Base-by-base conservation (phyloP, 768 basidiomycete species). In the Termitomyces sp. region DNA sequence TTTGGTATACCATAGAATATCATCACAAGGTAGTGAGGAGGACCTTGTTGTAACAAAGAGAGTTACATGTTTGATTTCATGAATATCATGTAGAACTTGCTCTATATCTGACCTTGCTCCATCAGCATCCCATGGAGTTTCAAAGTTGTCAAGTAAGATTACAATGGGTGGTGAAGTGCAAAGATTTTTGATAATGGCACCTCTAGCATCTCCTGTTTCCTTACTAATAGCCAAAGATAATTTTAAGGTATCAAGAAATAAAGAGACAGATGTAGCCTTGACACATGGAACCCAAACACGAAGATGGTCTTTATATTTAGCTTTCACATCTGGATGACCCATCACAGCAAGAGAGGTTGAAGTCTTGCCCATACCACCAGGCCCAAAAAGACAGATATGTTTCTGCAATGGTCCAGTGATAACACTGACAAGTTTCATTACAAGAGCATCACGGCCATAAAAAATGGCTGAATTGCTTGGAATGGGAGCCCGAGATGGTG, bases 141-240 rank as follows among this genome's bases (percentile, higher is more conserved):
- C 76, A 53, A 77, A 74, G 51, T 77, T 73, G 50, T 77, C 75
- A 10, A 77, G 63, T 16, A 76, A 54, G 20, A 77, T 8, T 2
- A 55, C 20, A 24, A 55, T 47, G 2, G 46, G 55, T 16, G 55
- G 36, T 31, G 55, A 55, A 24, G 46, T 5, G 13, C 31, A 29
- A 6, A 55, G 55, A 10, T 5, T 37, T 13, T 36, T 9, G 7
- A 47, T 18, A 16, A 55, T 41, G 13, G 20, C 36, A 20, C 34
- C 20, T 14, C 42, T 46, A 16, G 27, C 3, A 13, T 55, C 27
- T 18, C 55, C 46, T 5, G 36, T 18, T 0, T 47, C 26, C 36
- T 27, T 55, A 5, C 16, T 3, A 16, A 55, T 37, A 7, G 27
- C 55, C 9, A 55, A 24, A n/a, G 55, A 55, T 22, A 8, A n/a